These are phyloP conservation scores for Fusarium brachygibbosum DNA, from an alignment of 2,329 filamentous ascomycete species.

Conservation along the genomic window DNA sequence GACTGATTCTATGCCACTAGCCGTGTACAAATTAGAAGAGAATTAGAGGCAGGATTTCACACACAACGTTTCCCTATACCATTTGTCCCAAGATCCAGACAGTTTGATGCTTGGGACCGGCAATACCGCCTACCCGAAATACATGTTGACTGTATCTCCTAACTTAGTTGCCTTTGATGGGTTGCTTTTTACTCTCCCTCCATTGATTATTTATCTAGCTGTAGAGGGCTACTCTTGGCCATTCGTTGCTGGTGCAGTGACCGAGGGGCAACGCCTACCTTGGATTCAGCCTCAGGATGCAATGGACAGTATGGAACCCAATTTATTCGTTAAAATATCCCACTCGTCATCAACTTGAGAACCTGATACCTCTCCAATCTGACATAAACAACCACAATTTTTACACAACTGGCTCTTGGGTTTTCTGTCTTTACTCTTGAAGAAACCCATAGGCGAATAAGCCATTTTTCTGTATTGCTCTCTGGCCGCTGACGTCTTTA, in stretches of 20 bases:
- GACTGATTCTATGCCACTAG: constrained; percentile 49
- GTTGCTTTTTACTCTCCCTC: neutral
- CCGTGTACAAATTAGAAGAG: constrained; percentile 54
- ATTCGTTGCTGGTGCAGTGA: constrained; percentile 31
- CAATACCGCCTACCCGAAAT: neutral
- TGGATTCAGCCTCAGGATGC: constrained; percentile 43
- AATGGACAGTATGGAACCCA: constrained; percentile 18
- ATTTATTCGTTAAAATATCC: neutral
- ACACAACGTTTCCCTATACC: constrained; percentile 36
- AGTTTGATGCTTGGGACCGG: neutral
- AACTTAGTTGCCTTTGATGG: constrained; percentile 3
- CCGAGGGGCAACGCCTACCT: constrained; percentile 44
- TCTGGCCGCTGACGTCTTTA: constrained; percentile 37
- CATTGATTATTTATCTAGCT: neutral
- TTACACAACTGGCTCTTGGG: constrained; percentile 2
- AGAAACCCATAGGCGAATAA: constrained; percentile 3
- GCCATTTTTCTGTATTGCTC: constrained; percentile 8
- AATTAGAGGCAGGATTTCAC: constrained; percentile 49
- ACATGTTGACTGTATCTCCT: constrained; percentile 8
- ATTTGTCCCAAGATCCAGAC: too few species aligned
- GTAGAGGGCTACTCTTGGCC: neutral
- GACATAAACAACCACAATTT: constrained; percentile 10
- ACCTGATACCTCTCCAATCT: constrained; percentile 10
- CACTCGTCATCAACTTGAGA: constrained; percentile 11
- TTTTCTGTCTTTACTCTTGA: neutral